phyloP scores from a whole-genome alignment of 108 stramenopile genomes.

The Nannochloropsis oceanica region DNA sequence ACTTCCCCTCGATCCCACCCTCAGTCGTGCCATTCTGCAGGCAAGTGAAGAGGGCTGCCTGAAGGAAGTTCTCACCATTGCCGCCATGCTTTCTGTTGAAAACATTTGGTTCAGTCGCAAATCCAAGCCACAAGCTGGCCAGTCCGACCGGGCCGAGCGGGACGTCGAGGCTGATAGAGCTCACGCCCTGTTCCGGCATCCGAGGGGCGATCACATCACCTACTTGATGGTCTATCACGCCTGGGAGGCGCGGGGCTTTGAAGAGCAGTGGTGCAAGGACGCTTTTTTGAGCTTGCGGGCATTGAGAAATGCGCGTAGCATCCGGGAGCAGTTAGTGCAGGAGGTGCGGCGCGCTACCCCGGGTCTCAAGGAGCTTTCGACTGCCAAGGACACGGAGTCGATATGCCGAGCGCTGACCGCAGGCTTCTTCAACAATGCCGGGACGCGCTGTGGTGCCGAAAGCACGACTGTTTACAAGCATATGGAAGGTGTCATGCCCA shows the following conservation, averaged over 20 bases:
- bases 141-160: not conserved
- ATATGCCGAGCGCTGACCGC: slow-evolving; percentile 30
- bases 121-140: slow-evolving; percentile 1
- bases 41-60: slow-evolving; percentile 18
- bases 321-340: slow-evolving; percentile 24
- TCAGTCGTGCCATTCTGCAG: slow-evolving; percentile 23
- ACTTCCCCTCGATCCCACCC: slow-evolving; percentile 10
- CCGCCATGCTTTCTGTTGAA: slow-evolving; percentile 35
- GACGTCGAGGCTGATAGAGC: slow-evolving; percentile 29
- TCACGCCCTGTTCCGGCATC: slow-evolving; percentile 29
- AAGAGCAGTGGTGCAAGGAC: slow-evolving; percentile 26
- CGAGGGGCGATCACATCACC: slow-evolving; percentile 30
- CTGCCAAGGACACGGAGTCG: slow-evolving; percentile 7
- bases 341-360: slow-evolving; percentile 11
- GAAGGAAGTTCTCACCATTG: slow-evolving; percentile 30
- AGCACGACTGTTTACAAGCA: not conserved
- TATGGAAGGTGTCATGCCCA: not conserved
- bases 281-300: slow-evolving; percentile 26
- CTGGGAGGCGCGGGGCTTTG: slow-evolving; percentile 29
- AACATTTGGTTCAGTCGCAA: slow-evolving; percentile 30
- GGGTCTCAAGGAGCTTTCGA: not conserved
- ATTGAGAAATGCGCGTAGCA: slow-evolving; percentile 22
- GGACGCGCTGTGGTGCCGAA: slow-evolving; percentile 8
- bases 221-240: slow-evolving; percentile 23
- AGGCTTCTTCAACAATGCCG: slow-evolving; percentile 25